These are phyloP conservation scores for Aspergillus terreus DNA, from an alignment of 2,329 filamentous ascomycete genomes.

Conservation along the genomic window DNA sequence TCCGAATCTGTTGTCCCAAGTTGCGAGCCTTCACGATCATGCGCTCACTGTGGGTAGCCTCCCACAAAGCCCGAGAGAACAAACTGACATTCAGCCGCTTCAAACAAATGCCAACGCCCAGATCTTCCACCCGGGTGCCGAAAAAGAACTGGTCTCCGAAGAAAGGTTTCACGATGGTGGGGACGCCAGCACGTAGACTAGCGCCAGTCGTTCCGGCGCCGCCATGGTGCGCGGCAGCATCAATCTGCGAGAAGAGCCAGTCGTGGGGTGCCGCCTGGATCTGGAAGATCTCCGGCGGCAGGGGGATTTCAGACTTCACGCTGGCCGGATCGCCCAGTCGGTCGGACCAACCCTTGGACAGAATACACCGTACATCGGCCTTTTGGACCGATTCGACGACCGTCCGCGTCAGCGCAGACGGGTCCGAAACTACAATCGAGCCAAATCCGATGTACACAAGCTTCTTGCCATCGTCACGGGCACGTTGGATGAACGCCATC, in stretches of 20 bases:
- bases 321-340: constrained; percentile 60
- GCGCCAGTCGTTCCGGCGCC: constrained; percentile 94
- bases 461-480: constrained; percentile 78
- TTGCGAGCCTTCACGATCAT: constrained; percentile 85
- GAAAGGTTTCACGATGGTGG: constrained; percentile 93
- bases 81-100: constrained; percentile 84
- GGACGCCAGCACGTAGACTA: constrained; percentile 82
- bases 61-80: constrained; percentile 84
- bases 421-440: constrained; percentile 89
- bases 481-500: constrained; percentile 75
- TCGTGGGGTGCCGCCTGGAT: constrained; percentile 93
- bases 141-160: constrained; percentile 99
- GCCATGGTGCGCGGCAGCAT: constrained; percentile 91
- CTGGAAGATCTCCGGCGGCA: constrained; percentile 77
- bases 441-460: constrained; percentile 96
- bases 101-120: constrained; percentile 86
- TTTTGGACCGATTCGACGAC: constrained; percentile 87
- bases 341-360: constrained; percentile 97
- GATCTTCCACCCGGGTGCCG: constrained; percentile 80
- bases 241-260: constrained; percentile 92
- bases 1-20: constrained; percentile 82
- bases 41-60: constrained; percentile 81
- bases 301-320: constrained; percentile 60
- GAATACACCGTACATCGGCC: constrained; percentile 87
- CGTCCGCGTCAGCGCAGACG: constrained; percentile 82